Base-by-base conservation (phyloP, 2,329 filamentous ascomycete species). In the Eutypella sp. region DNA sequence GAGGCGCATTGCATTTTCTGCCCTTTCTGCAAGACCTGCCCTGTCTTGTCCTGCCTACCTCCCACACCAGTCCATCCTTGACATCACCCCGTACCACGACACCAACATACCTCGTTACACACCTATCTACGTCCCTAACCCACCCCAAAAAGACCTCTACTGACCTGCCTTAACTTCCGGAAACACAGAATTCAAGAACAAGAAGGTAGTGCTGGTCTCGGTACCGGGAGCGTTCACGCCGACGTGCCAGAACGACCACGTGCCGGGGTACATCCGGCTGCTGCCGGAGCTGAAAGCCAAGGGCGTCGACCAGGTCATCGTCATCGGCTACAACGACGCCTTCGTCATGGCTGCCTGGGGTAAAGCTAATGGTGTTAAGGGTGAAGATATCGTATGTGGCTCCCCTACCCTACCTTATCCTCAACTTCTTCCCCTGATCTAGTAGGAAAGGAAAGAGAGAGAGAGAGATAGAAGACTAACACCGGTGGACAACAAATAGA, bases 261-360 rank as follows among this genome's bases (percentile, higher is more conserved):
- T 95, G 50, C 86, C 88, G 50, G 85, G 85, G 51, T 95, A 89
- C 78, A 79, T 92, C 58, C 70, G 79, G 67, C 84, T 88, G 66
- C 71, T 84, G 56, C 73, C 79, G 44, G 74, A 84, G 62, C 75
- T 95, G 68, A 84, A 83, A 72, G 72, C 73, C 63, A 92, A 92
- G 78, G 89, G 87, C 59, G 86, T 95, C 56, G 89, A 95, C 68
- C 69, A 85, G 52, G 81, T 95, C 60, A 79, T 89, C 56, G 81
- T 93, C 62, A 84, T 95, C 61, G 87, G 89, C 49, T 85, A 74
- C 74, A 95, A 95, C 70, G 90, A 95, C 70, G 74, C 84, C 53
- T 95, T 77, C 64, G 89, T 95, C 67, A 92, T 92, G 87, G 84
- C 82, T 59, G 89, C 87, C 45, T 93, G 88, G 88, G 85, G 82